Evolutionary conservation across 2,329 filamentous ascomycete genomes (phyloP).

Genomic region (Cladophialophora immunda): DNA sequence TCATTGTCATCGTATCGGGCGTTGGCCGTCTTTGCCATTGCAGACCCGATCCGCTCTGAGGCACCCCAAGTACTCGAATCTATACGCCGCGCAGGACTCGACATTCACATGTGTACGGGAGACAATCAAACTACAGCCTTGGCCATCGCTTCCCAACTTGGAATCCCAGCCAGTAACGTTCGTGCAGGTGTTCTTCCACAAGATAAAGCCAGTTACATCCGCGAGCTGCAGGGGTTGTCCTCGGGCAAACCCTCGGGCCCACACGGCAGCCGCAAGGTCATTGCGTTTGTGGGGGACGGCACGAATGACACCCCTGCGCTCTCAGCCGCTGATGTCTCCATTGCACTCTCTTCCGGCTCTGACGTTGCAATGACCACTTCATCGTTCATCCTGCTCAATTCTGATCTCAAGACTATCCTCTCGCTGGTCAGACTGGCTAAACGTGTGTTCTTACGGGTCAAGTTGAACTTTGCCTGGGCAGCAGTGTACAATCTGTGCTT

Average conservation of each 20-base stretch:
- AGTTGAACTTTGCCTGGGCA: conserved; percentile 87
- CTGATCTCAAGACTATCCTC: conserved; percentile 73
- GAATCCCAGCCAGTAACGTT: conserved; percentile 77
- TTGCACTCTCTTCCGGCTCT: conserved; percentile 80
- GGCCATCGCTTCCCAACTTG: conserved; percentile 78
- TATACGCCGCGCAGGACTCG: conserved; percentile 68
- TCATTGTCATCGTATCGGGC: conserved; percentile 52
- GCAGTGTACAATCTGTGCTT: conserved; percentile 81
- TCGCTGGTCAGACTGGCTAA: conserved; percentile 76
- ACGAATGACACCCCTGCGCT: conserved; percentile 87
- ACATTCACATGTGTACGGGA: conserved; percentile 91
- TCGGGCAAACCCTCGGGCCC: conserved; percentile 58
- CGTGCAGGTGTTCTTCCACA: conserved; percentile 87
- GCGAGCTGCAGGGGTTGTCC: conserved; percentile 46
- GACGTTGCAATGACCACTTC: conserved; percentile 85
- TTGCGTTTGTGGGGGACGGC: conserved; percentile 87
- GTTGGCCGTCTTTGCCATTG: conserved; percentile 74
- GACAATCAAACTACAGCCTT: conserved; percentile 87
- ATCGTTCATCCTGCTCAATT: conserved; percentile 80
- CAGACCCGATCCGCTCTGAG: conserved; percentile 82
- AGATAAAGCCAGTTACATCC: conserved; percentile 68
- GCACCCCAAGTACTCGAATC: conserved; percentile 70
- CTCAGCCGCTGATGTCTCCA: conserved; percentile 80
- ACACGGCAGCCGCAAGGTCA: conserved; percentile 58
- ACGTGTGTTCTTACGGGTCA: conserved; percentile 78